Base-by-base conservation (phyloP, 371 early-diverging fungal genomes). In the Quaeritorhiza haematococci region DNA sequence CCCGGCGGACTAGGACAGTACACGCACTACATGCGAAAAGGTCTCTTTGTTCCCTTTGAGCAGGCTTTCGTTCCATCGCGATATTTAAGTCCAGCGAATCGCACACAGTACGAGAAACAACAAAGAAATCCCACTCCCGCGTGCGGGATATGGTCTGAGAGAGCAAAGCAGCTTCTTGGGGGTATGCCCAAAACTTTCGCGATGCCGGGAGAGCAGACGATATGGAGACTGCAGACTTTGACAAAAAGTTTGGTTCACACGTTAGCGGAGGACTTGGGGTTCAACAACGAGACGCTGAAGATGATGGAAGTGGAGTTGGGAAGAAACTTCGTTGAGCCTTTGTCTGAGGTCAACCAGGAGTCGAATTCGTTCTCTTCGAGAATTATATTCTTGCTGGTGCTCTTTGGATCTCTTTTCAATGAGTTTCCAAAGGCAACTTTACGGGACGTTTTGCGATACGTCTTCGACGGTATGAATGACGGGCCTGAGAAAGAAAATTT, bases 131-230 rank as follows among this genome's bases (percentile, higher is more conserved):
- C 45, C 26, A 5, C 45, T 44, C 45, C 45, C 45, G 7, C 23
- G 45, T 19, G 23, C 45, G 45, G 33, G 27, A 53, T 59, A 29
- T 48, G 49, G 58, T 33, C 58, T 0, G 24, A 21, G 23, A 4
- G 58, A 3, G 58, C 58, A 10, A 15, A 28, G 24, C 32, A 2
- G 28, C 19, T 33, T 1, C 41, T 57, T 10, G 50, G 28, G 19
- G 28, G 38, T 38, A 23, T 57, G 17, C 58, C 58, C 13, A 3
- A 15, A 1, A 50, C 33, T 1, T 57, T 57, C 24, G 30, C 38
- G 26, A 57, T 57, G 58, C 49, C 49, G 10, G 58, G 48, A 10
- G 58, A 57, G 38, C 26, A 49, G 27, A 50, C 48, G 26, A 24
- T 57, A 28, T 50, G 41, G 38, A 26, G 49, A 41, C 23, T 57